Conservation (phyloP, 208 protist species). For the Wallacemonas sp. region DNA sequence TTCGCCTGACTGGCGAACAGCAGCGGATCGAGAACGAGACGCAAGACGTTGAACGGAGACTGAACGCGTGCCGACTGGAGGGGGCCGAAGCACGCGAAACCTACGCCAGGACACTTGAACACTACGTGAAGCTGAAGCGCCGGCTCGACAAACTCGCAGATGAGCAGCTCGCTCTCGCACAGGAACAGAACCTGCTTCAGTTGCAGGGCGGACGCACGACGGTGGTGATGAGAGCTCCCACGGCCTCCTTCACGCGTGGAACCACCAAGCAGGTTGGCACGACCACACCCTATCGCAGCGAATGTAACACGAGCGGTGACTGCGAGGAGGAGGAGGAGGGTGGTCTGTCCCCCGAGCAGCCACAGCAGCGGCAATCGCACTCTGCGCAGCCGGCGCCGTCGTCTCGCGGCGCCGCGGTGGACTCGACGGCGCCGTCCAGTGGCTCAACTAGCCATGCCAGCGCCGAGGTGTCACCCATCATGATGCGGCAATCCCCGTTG, state of each 20-base stretch:
- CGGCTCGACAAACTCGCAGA: conserved; percentile 9
- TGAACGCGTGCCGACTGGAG: conserved; percentile 9
- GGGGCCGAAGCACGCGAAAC: conserved; percentile 10
- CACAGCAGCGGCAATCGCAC: not conserved
- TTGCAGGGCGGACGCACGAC: conserved; percentile 7
- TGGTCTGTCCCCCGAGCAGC: not conserved
- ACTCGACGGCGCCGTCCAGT: not conserved
- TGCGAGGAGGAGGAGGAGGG: too few species aligned
- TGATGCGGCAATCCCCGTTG: not conserved
- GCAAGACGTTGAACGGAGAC: conserved; percentile 8
- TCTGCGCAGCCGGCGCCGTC: too few species aligned
- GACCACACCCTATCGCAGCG: not conserved
- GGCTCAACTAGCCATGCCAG: not conserved
- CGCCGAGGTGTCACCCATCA: not conserved
- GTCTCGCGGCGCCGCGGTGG: not conserved
- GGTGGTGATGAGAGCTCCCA: too few species aligned
- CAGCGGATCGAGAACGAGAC: conserved; percentile 23
- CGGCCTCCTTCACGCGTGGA: too few species aligned
- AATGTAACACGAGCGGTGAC: not conserved
- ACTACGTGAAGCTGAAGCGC: not conserved
- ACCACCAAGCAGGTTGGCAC: too few species aligned
- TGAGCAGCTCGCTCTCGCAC: conserved; percentile 18
- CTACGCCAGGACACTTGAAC: conserved; percentile 8
- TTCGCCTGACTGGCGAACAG: conserved; percentile 22
- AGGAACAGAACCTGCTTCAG: conserved; percentile 16